phyloP scores from a whole-genome alignment of 2,329 filamentous ascomycete genomes.

The Trichoderma sp. region DNA sequence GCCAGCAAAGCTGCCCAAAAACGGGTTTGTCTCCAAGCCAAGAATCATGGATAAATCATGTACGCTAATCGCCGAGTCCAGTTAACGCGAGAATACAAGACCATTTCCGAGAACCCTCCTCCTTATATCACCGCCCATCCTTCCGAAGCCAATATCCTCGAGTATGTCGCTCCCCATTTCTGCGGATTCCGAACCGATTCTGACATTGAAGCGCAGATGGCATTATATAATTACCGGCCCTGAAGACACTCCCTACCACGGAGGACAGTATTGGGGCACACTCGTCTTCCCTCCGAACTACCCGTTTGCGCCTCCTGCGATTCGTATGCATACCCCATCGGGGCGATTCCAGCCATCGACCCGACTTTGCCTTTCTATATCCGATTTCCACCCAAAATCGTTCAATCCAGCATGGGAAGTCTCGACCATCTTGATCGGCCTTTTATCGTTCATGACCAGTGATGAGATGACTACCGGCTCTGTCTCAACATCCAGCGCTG shows the following conservation, averaged over 20 bases:
- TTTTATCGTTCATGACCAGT: constrained; percentile 96
- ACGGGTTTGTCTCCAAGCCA: constrained; percentile 53
- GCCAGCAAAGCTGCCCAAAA: constrained; percentile 73
- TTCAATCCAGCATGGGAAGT: constrained; percentile 99
- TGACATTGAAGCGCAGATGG: constrained; percentile 58
- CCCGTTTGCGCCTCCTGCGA: constrained; percentile 93
- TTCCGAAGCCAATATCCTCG: constrained; percentile 87
- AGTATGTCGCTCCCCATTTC: constrained; percentile 54
- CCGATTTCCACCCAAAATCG: constrained; percentile 94
- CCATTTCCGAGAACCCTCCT: constrained; percentile 71
- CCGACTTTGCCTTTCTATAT: constrained; percentile 90
- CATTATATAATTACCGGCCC: constrained; percentile 95
- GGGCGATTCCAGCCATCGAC: constrained; percentile 94
- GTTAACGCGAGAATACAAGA: constrained; percentile 65
- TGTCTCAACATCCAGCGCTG: constrained; percentile 72
- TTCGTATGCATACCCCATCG: constrained; percentile 97
- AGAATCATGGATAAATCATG: too few species aligned
- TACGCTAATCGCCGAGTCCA: constrained; percentile 32
- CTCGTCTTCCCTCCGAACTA: constrained; percentile 95
- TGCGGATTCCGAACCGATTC: neutral
- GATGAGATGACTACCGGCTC: constrained; percentile 98
- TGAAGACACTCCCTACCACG: constrained; percentile 88
- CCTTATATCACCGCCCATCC: constrained; percentile 89
- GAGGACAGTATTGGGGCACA: constrained; percentile 97
- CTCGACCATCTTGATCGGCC: constrained; percentile 89